Conservation (phyloP, 2,329 filamentous ascomycete genomes). For the Stenocarpella maydis region DNA sequence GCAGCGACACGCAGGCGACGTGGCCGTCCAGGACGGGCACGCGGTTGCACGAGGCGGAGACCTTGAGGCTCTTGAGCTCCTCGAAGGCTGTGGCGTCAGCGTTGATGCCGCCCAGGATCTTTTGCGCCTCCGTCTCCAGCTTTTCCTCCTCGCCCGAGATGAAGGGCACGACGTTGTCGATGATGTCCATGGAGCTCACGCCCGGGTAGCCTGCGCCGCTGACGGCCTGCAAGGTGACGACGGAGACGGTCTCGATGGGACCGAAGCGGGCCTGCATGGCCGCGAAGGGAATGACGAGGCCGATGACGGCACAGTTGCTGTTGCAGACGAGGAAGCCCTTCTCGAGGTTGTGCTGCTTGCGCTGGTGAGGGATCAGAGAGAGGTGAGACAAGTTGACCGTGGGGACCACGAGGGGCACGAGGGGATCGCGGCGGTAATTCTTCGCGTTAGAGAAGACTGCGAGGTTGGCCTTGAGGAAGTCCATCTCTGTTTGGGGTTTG, state of each 20-base stretch:
- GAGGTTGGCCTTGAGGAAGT: conserved; percentile 87
- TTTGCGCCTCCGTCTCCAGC: conserved; percentile 91
- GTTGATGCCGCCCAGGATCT: conserved; percentile 86
- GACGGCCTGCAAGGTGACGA: conserved; percentile 95
- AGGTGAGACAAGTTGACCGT: conserved; percentile 93
- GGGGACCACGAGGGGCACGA: conserved; percentile 92
- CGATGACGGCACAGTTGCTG: conserved; percentile 97
- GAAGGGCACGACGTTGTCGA: conserved; percentile 95
- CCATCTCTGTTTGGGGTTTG: conserved; percentile 71
- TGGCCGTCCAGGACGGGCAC: conserved; percentile 96
- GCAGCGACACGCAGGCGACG: conserved; percentile 89
- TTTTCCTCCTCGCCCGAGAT: conserved; percentile 97
- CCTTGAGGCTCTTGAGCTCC: conserved; percentile 76
- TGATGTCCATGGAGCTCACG: conserved; percentile 91
- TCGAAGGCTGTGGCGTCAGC: conserved; percentile 75
- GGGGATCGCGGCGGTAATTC: conserved; percentile 90
- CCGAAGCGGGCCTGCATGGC: conserved; percentile 89
- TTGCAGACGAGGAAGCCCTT: conserved; percentile 97
- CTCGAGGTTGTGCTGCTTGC: conserved; percentile 73
- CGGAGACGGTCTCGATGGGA: conserved; percentile 75
- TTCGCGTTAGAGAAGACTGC: conserved; percentile 98
- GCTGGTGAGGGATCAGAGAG: conserved; percentile 88
- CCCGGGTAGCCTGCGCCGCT: conserved; percentile 92
- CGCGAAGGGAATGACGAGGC: conserved; percentile 92
- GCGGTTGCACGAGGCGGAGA: conserved; percentile 90